Conservation (phyloP, 345 rosid genomes). For the Bruguiera parviflora region DNA sequence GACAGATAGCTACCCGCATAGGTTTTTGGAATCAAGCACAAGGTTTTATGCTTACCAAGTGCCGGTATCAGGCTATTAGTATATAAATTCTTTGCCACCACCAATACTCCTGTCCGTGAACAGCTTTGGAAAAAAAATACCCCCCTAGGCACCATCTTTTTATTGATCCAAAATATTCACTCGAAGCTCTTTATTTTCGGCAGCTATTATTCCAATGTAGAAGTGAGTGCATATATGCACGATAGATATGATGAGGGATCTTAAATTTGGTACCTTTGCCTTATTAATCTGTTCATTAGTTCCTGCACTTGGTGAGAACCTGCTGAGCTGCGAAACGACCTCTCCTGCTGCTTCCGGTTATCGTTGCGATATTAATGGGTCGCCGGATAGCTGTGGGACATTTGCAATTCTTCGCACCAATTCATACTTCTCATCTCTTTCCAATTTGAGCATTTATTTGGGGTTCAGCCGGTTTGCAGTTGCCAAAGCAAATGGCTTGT, state of each 20-base stretch:
- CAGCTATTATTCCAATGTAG: conserved; percentile 9
- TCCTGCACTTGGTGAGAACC: conserved; percentile 39
- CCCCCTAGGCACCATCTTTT: conserved; percentile 11
- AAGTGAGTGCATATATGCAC: conserved; percentile 28
- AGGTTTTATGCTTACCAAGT: conserved; percentile 24
- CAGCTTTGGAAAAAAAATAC: conserved; percentile 11
- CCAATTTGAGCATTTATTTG: conserved; percentile 53
- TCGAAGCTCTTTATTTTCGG: conserved; percentile 18
- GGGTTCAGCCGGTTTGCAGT: conserved; percentile 40
- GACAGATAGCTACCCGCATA: conserved; percentile 28
- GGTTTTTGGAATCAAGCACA: conserved; percentile 23
- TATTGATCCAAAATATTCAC: conserved; percentile 54
- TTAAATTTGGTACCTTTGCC: conserved; percentile 37
- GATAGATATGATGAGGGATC: conserved; percentile 37
- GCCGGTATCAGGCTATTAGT: conserved; percentile 19
- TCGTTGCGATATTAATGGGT: conserved; percentile 36
- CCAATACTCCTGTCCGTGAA: conserved; percentile 52
- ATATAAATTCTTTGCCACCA: conserved; percentile 24
- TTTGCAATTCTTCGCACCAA: conserved; percentile 55
- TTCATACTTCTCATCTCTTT: conserved; percentile 52
- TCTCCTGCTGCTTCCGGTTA: conserved; percentile 51
- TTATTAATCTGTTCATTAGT: conserved; percentile 35
- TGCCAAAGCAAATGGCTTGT: conserved; percentile 47
- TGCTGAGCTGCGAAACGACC: conserved; percentile 45
- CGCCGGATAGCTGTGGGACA: conserved; percentile 42